Evolutionary conservation across 345 rosid species (phyloP).

Genomic region (Psidium friedrichsthalianum): DNA sequence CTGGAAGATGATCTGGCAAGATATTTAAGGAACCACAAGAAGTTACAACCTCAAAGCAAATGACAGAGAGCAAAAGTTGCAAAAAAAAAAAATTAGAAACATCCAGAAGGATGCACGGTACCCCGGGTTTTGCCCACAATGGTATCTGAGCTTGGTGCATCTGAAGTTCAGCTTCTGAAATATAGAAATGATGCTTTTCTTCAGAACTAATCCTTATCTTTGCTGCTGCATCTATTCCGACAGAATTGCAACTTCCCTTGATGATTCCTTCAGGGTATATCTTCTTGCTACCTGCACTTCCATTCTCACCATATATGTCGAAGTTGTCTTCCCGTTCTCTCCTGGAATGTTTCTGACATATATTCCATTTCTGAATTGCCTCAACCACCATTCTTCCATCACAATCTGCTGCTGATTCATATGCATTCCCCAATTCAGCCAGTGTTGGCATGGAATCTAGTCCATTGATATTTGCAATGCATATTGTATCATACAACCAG

Average conservation of each 20-base stretch:
- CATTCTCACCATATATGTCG: constrained; percentile 82
- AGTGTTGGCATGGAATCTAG: constrained; percentile 17
- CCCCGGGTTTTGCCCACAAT: constrained; percentile 71
- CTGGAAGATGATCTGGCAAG: constrained; percentile 54
- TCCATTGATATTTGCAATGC: constrained; percentile 27
- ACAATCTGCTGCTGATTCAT: constrained; percentile 42
- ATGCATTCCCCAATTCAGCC: constrained; percentile 21
- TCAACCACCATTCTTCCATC: constrained; percentile 61
- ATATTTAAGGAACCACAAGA: background rate
- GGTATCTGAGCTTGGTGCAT: constrained; percentile 40
- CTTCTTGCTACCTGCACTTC: constrained; percentile 46
- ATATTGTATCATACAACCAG: constrained; percentile 79
- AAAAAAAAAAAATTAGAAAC: background rate
- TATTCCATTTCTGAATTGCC: constrained; percentile 79
- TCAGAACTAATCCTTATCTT: constrained; percentile 21
- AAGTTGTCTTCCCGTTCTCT: constrained; percentile 65
- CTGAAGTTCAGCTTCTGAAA: constrained; percentile 77
- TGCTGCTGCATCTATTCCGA: constrained; percentile 10
- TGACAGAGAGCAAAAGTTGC: background rate
- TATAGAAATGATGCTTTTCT: constrained; percentile 58
- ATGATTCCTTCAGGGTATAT: constrained; percentile 61
- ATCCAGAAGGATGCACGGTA: constrained; percentile 11
- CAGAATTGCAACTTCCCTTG: constrained; percentile 18
- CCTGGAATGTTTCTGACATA: constrained; percentile 59
- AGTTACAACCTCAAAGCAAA: background rate